Conservation (phyloP, 108 stramenopile species). For the Aurantiochytrium sp. region DNA sequence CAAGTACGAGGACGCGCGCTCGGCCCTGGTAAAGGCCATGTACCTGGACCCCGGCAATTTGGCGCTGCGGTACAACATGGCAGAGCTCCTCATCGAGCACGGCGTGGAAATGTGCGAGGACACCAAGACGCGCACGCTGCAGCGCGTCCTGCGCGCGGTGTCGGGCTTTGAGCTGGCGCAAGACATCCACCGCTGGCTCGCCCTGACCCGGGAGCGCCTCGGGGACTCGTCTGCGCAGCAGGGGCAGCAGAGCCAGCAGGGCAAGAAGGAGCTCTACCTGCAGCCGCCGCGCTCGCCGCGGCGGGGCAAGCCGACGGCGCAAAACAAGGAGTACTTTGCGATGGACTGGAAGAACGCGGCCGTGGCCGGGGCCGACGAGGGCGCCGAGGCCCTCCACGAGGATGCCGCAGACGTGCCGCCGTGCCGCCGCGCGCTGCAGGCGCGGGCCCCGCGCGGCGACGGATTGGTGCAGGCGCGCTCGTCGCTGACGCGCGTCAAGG, state of each 20-base stretch:
- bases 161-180: not conserved
- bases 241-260: not conserved
- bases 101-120: slow-evolving; percentile 18
- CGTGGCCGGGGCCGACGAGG: not conserved
- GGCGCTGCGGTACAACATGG: not conserved
- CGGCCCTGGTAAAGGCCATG: not conserved
- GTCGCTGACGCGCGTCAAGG: not conserved
- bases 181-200: not conserved
- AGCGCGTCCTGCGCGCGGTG: not conserved
- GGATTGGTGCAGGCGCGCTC: not conserved
- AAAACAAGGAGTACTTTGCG: not conserved
- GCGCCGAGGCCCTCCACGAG: not conserved
- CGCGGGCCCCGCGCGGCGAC: not conserved
- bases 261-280: not conserved
- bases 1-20: not conserved
- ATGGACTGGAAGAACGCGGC: not conserved
- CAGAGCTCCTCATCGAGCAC: not conserved
- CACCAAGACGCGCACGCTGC: not conserved
- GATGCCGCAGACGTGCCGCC: not conserved
- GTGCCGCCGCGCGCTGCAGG: not conserved
- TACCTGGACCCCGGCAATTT: not conserved
- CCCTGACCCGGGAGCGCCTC: not conserved
- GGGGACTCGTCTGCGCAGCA: not conserved
- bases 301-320: not conserved
- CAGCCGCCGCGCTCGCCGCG: not conserved